These are phyloP conservation scores for Gardenia jasminoides DNA, from an alignment of 257 asterid species.

Conservation along the genomic window DNA sequence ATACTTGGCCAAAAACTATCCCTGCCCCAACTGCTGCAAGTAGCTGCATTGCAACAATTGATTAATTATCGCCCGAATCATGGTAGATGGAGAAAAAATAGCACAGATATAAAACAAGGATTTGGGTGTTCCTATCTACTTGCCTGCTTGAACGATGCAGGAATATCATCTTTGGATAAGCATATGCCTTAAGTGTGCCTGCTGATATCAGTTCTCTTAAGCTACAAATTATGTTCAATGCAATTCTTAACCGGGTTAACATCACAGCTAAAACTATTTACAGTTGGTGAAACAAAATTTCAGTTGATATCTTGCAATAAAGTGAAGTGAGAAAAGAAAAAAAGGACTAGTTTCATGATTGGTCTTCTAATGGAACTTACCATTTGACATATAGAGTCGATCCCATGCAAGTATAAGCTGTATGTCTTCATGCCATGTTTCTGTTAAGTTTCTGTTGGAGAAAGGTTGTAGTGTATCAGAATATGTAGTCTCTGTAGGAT, in stretches of 20 bases:
- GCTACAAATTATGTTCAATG: background rate
- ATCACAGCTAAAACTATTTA: background rate
- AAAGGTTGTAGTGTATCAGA: background rate
- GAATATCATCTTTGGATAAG: background rate
- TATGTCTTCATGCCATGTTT: background rate
- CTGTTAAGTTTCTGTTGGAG: background rate
- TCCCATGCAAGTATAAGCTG: background rate
- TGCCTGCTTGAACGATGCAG: background rate
- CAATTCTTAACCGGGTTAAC: background rate
- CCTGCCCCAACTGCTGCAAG: background rate
- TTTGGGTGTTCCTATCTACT: background rate
- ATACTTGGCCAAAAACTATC: background rate
- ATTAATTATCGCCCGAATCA: background rate
- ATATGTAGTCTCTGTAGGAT: background rate
- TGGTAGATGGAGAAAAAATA: background rate
- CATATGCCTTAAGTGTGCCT: background rate
- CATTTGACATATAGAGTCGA: background rate
- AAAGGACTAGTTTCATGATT: background rate
- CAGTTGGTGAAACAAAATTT: background rate
- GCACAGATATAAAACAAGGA: background rate
- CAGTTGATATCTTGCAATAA: background rate
- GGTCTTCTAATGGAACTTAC: background rate
- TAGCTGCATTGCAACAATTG: background rate
- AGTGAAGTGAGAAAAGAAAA: background rate
- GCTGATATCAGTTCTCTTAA: background rate